A percentile compares a stretch with the other conserved stretches of the same genome.
These are phyloP conservation scores for Eustoma russellianum DNA, from an alignment of 257 asterid species.

Conservation along the genomic window DNA sequence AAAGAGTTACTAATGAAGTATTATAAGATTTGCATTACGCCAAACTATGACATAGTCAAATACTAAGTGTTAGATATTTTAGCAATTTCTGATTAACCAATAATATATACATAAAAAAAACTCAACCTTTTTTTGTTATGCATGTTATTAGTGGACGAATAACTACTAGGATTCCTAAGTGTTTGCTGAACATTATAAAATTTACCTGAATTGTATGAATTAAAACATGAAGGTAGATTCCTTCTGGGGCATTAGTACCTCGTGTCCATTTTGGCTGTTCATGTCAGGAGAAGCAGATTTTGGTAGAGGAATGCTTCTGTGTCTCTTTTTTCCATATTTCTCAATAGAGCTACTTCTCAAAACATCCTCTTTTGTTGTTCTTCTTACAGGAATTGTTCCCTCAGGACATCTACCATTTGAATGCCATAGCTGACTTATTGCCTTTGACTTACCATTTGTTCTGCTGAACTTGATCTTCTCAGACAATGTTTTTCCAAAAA, in stretches of 20 bases:
- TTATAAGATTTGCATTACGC: too few species aligned
- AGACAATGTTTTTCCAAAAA: constrained; percentile 12
- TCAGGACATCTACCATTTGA: constrained; percentile 63
- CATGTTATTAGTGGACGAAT: too few species aligned
- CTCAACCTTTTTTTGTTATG: too few species aligned
- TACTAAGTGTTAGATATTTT: too few species aligned
- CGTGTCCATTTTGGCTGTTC: constrained; percentile 63
- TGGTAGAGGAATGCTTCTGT: constrained; percentile 37
- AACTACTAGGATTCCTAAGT: too few species aligned
- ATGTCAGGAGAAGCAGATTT: constrained; percentile 44
- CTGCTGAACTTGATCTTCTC: constrained; percentile 18
- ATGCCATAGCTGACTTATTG: constrained; percentile 55
- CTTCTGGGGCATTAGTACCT: constrained; percentile 32
- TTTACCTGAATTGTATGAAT: not conserved
- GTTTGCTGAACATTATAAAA: too few species aligned
- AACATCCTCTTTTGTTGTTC: constrained; percentile 56
- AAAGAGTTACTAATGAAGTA: too few species aligned
- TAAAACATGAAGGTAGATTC: not conserved
- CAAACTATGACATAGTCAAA: too few species aligned
- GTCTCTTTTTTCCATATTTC: constrained; percentile 59
- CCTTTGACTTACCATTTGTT: constrained; percentile 16
- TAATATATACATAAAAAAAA: too few species aligned
- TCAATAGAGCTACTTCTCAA: constrained; percentile 50
- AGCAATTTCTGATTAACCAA: too few species aligned
- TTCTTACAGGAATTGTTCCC: constrained; percentile 75